phyloP scores from a whole-genome alignment of 257 asterid genomes.

The Nyctanthes arbortristis region DNA sequence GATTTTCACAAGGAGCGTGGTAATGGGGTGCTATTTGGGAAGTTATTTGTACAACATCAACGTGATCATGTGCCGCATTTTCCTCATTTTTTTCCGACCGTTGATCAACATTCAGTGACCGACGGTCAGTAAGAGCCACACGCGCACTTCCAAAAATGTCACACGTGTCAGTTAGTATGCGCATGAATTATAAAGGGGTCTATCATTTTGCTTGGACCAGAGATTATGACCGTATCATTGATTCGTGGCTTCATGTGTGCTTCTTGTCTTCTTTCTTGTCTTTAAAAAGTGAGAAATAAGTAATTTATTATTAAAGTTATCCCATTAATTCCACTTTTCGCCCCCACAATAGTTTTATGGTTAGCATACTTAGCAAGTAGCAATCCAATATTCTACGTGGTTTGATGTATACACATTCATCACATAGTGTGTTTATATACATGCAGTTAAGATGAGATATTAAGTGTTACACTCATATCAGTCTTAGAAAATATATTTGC shows the following conservation, averaged over 20 bases:
- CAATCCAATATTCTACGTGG: too few species aligned
- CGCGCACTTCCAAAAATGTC: slow-evolving; percentile 24
- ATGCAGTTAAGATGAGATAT: too few species aligned
- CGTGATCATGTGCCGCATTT: slow-evolving; percentile 45
- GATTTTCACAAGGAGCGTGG: slow-evolving; percentile 11
- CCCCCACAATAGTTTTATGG: too few species aligned
- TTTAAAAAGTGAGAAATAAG: neutral
- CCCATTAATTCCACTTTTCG: neutral
- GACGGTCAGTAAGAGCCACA: slow-evolving; percentile 27
- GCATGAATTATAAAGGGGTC: neutral
- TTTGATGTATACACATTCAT: too few species aligned
- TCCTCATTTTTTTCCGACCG: slow-evolving; percentile 34
- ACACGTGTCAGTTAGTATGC: slow-evolving; percentile 34
- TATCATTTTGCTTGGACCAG: slow-evolving; percentile 21
- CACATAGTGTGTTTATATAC: too few species aligned
- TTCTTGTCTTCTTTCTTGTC: neutral
- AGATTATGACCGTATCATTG: neutral
- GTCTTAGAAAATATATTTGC: too few species aligned
- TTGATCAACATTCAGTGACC: slow-evolving; percentile 20
- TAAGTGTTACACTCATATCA: too few species aligned
- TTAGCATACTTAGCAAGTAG: too few species aligned
- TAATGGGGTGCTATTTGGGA: slow-evolving; percentile 4
- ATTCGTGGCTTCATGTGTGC: neutral
- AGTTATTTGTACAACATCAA: slow-evolving; percentile 5
- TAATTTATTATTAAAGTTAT: neutral